Percentiles rank a stretch among this genome's conserved stretches.
These are phyloP conservation scores for Alternaria ventricosa DNA, from an alignment of 2,329 filamentous ascomycete species.

Conservation along the genomic window DNA sequence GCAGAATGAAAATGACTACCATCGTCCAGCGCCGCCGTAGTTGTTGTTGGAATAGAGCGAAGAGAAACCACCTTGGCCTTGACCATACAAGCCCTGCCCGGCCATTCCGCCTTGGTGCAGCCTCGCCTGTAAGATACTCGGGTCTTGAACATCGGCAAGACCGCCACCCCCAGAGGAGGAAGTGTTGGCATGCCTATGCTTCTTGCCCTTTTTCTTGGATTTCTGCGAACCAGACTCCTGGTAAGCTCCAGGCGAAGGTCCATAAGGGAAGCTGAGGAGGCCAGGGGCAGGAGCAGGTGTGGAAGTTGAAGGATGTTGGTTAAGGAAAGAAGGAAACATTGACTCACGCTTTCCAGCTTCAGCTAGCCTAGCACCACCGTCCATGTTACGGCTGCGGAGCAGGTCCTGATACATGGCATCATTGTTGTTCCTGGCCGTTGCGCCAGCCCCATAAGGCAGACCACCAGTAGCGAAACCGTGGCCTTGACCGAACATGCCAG, in stretches of 20 bases:
- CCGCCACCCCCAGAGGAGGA: conserved; percentile 99
- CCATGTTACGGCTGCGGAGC: conserved; percentile 69
- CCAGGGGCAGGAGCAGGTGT: conserved; percentile 87
- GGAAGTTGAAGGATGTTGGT: conserved; percentile 82
- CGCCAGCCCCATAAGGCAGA: conserved; percentile 66
- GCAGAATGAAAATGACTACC: conserved; percentile 45
- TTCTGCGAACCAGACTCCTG: conserved; percentile 88
- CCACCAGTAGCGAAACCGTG: conserved; percentile 78
- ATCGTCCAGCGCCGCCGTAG: conserved; percentile 48
- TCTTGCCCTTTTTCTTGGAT: conserved; percentile 99
- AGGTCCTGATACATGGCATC: conserved; percentile 80
- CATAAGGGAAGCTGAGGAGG: conserved; percentile 91
- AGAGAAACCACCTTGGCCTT: conserved; percentile 92
- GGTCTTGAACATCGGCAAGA: conserved; percentile 99
- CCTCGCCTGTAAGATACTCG: conserved; percentile 98
- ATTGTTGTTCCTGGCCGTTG: conserved; percentile 74
- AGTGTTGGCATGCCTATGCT: conserved; percentile 99
- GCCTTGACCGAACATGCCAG: conserved; percentile 87
- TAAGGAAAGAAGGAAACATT: conserved; percentile 90
- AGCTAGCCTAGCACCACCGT: conserved; percentile 72
- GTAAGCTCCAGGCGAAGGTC: conserved; percentile 81
- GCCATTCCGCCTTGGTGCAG: conserved; percentile 85
- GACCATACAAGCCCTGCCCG: conserved; percentile 88
- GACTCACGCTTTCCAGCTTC: conserved; percentile 98
- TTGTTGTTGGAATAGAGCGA: conserved; percentile 75